These are phyloP conservation scores for Phytophthora nicotianae DNA, from an alignment of 352 stramenopile genomes.

Conservation along the genomic window DNA sequence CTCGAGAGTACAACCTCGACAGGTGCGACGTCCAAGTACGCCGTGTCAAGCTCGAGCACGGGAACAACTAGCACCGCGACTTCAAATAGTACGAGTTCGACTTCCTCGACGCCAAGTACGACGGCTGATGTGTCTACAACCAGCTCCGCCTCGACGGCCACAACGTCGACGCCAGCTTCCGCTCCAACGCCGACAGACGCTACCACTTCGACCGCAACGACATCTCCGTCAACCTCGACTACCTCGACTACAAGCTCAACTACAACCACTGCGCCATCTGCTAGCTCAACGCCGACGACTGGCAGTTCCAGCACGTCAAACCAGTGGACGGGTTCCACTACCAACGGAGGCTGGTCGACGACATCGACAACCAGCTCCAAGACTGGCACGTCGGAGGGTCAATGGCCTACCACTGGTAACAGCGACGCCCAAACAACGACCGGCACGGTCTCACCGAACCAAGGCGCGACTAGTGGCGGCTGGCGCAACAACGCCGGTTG, in stretches of 20 bases:
- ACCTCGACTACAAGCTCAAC: constrained; percentile 12
- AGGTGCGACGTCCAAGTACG: constrained; percentile 30
- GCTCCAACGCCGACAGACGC: constrained; percentile 15
- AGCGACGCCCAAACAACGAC: constrained; percentile 17
- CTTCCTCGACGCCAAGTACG: constrained; percentile 15
- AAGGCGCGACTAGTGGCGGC: constrained; percentile 14
- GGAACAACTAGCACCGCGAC: constrained; percentile 3
- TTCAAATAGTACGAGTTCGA: constrained; percentile 17
- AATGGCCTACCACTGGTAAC: not conserved
- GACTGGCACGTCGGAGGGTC: not conserved
- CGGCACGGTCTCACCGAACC: constrained; percentile 22
- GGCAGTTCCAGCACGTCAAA: constrained; percentile 5
- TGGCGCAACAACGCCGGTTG: constrained; percentile 24
- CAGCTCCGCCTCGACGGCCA: constrained; percentile 9
- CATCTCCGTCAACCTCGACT: constrained; percentile 13
- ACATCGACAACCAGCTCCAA: not conserved
- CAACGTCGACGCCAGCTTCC: constrained; percentile 6
- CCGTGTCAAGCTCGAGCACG: constrained; percentile 15
- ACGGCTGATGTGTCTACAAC: constrained; percentile 8
- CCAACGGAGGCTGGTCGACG: constrained; percentile 10
- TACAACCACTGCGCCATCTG: constrained; percentile 13
- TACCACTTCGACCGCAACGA: constrained; percentile 3
- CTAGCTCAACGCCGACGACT: constrained; percentile 6
- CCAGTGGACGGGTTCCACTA: constrained; percentile 16
- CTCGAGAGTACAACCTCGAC: constrained; percentile 29